Evolutionary conservation across 345 rosid genomes (phyloP), one percentile per base, ranked within the genome.

Genomic region (Eucalyptus marginata): DNA sequence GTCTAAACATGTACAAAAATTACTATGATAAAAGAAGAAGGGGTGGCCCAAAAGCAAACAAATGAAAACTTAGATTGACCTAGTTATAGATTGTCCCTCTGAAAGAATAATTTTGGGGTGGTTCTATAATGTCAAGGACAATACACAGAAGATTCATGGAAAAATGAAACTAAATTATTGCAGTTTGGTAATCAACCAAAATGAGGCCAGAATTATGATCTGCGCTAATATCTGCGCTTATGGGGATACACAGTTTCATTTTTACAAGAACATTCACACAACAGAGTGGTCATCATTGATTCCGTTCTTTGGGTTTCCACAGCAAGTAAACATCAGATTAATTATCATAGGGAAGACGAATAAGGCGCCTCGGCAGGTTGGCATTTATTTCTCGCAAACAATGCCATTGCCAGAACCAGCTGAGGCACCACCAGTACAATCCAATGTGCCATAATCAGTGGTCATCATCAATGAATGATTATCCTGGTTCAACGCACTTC

Each of bases 311-410:
- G 22, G 80, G 43, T 31, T 68, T 68, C 43, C 80, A 68, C 80
- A 31, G 24, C 43, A 31, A 68, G 43, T 68, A 68, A 68, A 33
- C 80, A 68, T 46, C 40, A 49, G 24, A 47, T 86, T 29, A 29
- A 47, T 86, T 36, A 49, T 49, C 58, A 14, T 49, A n/a, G 36
- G 40, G 56, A 27, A 49, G 43, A 86, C 7, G 59, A n/a, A 86
- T 7, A 49, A 40, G 16, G 49, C 29, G 20, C 20, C 87, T 25
- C 3, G 1, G 40, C 59, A 86, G 40, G 14, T 86, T 86, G 31
- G 24, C 71, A 20, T 31, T 89, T 51, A 89, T 87, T 88, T 91
- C 91, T 87, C 86, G 91, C 91, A 91, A 50, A 91, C 89, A 79
- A 89, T 88, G 56, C 92, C 92, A 66, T 88, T 88, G 18, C 91